Evolutionary conservation across 1,284 basidiomycete species (phyloP), one percentile per base, ranked within the genome.

Genomic region (Mixia osmundae): DNA sequence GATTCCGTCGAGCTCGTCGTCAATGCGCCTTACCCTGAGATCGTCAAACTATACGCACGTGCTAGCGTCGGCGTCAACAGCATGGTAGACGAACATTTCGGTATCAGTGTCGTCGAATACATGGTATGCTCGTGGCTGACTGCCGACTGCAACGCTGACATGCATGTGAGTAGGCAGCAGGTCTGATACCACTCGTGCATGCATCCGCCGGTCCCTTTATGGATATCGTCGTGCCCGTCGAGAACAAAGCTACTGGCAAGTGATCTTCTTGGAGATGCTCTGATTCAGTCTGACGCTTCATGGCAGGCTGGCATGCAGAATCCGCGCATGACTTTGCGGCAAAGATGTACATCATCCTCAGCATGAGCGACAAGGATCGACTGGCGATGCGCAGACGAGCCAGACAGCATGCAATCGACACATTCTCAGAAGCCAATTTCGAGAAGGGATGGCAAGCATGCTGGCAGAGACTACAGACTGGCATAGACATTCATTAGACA

Each of bases 41-140:
- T 95, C 43, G 63, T 87, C 1, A 44, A 56, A 2, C 70, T 71
- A 59, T 63, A 97, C 1, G 66, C 70, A 1, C 57, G 58, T 11
- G 72, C 83, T 0, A 77, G 72, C 40, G 65, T 94, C 4, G 89
- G 91, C 0, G 54, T 95, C 18, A 89, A 79, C 51, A 95, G 89
- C 3, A 99, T 99, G 89, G 69, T 87, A 1, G 87, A 97, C 52
- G 91, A 99, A 56, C 89, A 99, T 54, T 97, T 97, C 48, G 91
- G 91, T 2, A 97, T 99, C 54, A 91, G 87, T 49, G 68, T 99
- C 14, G 89, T 97, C 6, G 89, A 99, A 55, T 89, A 80, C 49
- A 89, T 95, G 87, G 83, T 77, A 36, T 39, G 68, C 55, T 18
- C 20, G 0, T 4, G 18, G 18, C 5, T 15, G 18, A 5, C 9